Evolutionary conservation across 2,329 filamentous ascomycete species (phyloP).

Genomic region (Sphaceloma murrayae): DNA sequence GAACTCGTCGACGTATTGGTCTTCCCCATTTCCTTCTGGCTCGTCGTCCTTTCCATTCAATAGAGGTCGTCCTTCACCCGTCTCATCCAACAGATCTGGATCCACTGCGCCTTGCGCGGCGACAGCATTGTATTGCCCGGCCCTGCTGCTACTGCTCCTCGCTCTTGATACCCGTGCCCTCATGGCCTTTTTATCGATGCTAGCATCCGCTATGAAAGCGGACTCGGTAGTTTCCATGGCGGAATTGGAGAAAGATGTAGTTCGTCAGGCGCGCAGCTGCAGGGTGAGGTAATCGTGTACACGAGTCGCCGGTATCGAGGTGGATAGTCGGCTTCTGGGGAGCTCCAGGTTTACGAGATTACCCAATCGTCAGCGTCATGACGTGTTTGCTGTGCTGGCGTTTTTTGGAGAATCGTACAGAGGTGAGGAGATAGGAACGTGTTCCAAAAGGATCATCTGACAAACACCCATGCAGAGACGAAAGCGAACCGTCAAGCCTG

Average conservation of each 20-base stretch:
- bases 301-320: slow-evolving; percentile 7
- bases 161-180: slow-evolving; percentile 1
- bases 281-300: slow-evolving; percentile 9
- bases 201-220: slow-evolving; percentile 28
- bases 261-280: background rate
- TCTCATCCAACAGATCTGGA: slow-evolving; percentile 16
- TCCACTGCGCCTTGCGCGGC: slow-evolving; percentile 19
- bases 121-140: slow-evolving; percentile 18
- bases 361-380: slow-evolving; percentile 10
- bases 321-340: background rate
- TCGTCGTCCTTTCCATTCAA: slow-evolving; percentile 20
- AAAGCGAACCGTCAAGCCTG: background rate
- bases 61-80: slow-evolving; percentile 23
- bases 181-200: slow-evolving; percentile 23
- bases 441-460: too few species aligned
- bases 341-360: slow-evolving; percentile 10
- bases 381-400: slow-evolving; percentile 7
- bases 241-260: background rate
- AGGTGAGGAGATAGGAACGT: background rate
- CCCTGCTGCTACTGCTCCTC: slow-evolving; percentile 8
- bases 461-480: too few species aligned
- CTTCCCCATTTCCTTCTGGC: slow-evolving; percentile 22
- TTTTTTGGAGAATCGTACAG: background rate
- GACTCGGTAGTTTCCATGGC: slow-evolving; percentile 24
- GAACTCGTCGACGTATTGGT: slow-evolving; percentile 41